Evolutionary conservation across 345 rosid genomes (phyloP).

Genomic region (Anacardium occidentale): DNA sequence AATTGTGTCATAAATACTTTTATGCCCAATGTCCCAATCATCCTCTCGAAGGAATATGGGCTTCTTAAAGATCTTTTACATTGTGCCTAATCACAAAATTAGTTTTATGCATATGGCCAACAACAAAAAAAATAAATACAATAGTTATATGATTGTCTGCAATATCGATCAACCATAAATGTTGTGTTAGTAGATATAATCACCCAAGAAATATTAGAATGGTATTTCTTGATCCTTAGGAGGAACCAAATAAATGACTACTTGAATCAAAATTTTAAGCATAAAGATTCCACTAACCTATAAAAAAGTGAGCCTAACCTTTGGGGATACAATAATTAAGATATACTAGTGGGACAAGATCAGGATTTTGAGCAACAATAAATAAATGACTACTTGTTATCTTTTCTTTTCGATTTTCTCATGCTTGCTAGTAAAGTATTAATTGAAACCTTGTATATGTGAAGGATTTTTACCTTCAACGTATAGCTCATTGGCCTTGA

Average conservation of each 20-base stretch:
- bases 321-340: not conserved
- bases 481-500: too few relatives aligned
- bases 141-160: not conserved
- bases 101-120: not conserved
- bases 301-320: not conserved
- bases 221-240: constrained; percentile 1
- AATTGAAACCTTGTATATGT: too few relatives aligned
- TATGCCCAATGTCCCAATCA: too few relatives aligned
- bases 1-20: too few relatives aligned
- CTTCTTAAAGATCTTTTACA: too few relatives aligned
- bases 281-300: constrained; percentile 25
- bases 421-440: too few relatives aligned
- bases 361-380: too few relatives aligned
- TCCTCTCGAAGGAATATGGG: too few relatives aligned
- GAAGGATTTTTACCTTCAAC: too few relatives aligned
- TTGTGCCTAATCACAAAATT: not conserved
- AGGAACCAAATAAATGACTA: constrained; percentile 25
- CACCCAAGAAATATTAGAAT: not conserved
- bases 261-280: constrained; percentile 10
- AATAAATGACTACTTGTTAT: too few relatives aligned
- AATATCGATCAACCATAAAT: not conserved
- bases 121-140: not conserved
- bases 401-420: too few relatives aligned
- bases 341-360: too few relatives aligned
- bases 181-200: not conserved